phyloP scores from a whole-genome alignment of 78 protist genomes.

The Parvularia atlantis region DNA sequence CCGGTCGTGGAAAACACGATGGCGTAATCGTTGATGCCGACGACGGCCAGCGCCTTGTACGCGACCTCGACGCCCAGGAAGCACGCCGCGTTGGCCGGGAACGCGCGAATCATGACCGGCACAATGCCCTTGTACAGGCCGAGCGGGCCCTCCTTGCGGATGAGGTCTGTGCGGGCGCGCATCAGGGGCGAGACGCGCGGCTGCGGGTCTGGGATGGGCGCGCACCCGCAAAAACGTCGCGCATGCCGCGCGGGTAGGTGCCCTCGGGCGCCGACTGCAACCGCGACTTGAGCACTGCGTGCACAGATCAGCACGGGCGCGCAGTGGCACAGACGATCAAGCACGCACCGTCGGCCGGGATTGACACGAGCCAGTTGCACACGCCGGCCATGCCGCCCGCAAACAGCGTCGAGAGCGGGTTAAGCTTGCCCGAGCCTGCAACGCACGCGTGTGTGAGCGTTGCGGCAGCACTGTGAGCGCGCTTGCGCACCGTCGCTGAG shows the following conservation, averaged over 20 bases:
- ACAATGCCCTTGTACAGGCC: slow-evolving; percentile 33
- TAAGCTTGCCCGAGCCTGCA: too few relatives aligned
- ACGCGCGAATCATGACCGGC: slow-evolving; percentile 29
- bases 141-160: slow-evolving; percentile 19
- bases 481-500: not conserved
- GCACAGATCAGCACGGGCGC: too few relatives aligned
- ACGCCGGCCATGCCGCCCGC: slow-evolving; percentile 63
- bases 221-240: slow-evolving; percentile 13
- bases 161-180: too few relatives aligned
- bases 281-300: slow-evolving; percentile 27
- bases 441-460: too few relatives aligned
- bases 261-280: slow-evolving; percentile 30
- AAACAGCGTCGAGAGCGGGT: not conserved
- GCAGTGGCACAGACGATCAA: too few relatives aligned
- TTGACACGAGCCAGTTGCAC: slow-evolving; percentile 35
- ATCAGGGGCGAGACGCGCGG: too few relatives aligned
- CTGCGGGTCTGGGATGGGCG: too few relatives aligned
- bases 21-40: too few relatives aligned
- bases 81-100: slow-evolving; percentile 64
- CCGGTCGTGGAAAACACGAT: too few relatives aligned
- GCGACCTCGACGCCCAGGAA: slow-evolving; percentile 34
- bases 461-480: too few relatives aligned
- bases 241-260: slow-evolving; percentile 19
- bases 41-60: not conserved
- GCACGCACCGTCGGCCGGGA: slow-evolving; percentile 43